phyloP scores from a whole-genome alignment of 495 filamentous ascomycete genomes.

The Neurospora sp. region DNA sequence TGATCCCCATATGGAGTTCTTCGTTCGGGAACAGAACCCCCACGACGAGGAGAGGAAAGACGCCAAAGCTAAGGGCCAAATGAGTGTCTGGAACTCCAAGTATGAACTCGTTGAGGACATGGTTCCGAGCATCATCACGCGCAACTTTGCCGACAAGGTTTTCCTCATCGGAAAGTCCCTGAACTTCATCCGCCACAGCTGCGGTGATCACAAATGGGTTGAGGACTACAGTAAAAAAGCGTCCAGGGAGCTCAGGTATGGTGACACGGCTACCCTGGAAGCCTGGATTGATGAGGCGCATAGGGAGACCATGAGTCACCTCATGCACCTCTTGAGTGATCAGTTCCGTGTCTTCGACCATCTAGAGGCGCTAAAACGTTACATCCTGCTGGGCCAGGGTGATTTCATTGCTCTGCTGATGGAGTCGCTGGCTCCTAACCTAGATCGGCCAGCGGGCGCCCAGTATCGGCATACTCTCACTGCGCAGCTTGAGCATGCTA shows the following conservation, averaged over 20 bases:
- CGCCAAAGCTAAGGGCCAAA: conserved; percentile 55
- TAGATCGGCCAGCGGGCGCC: conserved; percentile 89
- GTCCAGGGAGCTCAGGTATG: conserved; percentile 86
- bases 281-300: conserved; percentile 94
- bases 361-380: conserved; percentile 84
- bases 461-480: conserved; percentile 95
- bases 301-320: conserved; percentile 89
- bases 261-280: conserved; percentile 85
- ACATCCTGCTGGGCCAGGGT: conserved; percentile 87
- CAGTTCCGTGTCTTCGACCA: conserved; percentile 94
- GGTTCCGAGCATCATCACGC: conserved; percentile 85
- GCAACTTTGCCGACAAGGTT: conserved; percentile 87
- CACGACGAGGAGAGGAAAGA: conserved; percentile 35
- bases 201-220: conserved; percentile 89
- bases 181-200: conserved; percentile 96
- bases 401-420: conserved; percentile 97
- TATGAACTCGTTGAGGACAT: conserved; percentile 78
- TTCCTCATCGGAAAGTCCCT: conserved; percentile 96
- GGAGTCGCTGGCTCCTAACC: conserved; percentile 85
- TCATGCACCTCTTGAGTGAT: conserved; percentile 87
- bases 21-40: conserved; percentile 66
- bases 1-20: conserved; percentile 94
- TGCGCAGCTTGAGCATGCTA: conserved; percentile 93
- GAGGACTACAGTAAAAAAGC: conserved; percentile 90
- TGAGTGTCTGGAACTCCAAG: conserved; percentile 96